Evolutionary conservation across 2,329 filamentous ascomycete species (phyloP).

Genomic region (Fusarium clavum): DNA sequence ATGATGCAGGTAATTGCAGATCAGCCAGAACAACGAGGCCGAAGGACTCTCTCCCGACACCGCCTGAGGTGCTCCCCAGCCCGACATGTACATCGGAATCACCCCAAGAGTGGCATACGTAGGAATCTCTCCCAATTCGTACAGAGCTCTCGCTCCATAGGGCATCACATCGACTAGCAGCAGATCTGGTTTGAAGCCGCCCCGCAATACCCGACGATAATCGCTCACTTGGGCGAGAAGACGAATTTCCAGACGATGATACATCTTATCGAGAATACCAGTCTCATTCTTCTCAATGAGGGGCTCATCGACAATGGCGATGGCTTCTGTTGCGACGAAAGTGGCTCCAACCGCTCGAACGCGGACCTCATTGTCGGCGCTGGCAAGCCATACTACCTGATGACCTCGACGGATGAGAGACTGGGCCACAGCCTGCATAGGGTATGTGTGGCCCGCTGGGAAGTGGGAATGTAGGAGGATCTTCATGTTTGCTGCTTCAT

Average conservation of each 20-base stretch:
- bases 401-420: conserved; percentile 54
- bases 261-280: conserved; percentile 49
- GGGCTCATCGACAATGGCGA: conserved; percentile 49
- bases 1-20: conserved; percentile 47
- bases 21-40: conserved; percentile 39
- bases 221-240: conserved; percentile 53
- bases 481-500: conserved; percentile 48
- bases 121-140: conserved; percentile 51
- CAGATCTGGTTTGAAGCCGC: conserved; percentile 47
- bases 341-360: conserved; percentile 51
- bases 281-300: conserved; percentile 46
- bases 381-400: conserved; percentile 54
- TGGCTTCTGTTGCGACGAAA: conserved; percentile 49
- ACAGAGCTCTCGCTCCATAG: conserved; percentile 51
- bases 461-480: conserved; percentile 56
- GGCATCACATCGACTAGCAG: conserved; percentile 55
- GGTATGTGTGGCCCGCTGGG: conserved; percentile 54
- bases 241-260: conserved; percentile 43
- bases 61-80: conserved; percentile 46
- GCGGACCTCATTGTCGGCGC: conserved; percentile 49
- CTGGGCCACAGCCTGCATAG: conserved; percentile 55
- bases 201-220: conserved; percentile 48
- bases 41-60: conserved; percentile 51
- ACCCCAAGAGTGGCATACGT: conserved; percentile 55
- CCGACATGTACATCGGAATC: conserved; percentile 53